Evolutionary conservation across 768 basidiomycete species (phyloP).

Genomic region (Mycena floridula): DNA sequence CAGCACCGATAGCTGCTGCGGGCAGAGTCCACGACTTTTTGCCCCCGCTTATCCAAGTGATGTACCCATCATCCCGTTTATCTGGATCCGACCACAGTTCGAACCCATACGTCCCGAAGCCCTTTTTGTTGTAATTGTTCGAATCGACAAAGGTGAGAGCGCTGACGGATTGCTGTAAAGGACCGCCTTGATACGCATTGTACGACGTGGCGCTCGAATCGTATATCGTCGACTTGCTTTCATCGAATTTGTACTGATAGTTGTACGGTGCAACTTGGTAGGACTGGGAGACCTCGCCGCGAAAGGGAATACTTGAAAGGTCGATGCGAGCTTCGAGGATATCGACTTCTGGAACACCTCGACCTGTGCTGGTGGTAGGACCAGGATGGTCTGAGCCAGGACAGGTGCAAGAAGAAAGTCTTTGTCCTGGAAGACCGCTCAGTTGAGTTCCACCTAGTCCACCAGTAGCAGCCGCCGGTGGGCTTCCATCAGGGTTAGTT

Average conservation of each 20-base stretch:
- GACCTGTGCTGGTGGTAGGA: constrained; percentile 57
- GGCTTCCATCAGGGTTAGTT: constrained; percentile 52
- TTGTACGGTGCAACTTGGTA: constrained; percentile 80
- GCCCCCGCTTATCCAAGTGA: constrained; percentile 77
- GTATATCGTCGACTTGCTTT: constrained; percentile 45
- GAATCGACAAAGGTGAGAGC: constrained; percentile 52
- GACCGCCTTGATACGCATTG: constrained; percentile 67
- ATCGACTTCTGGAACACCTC: constrained; percentile 91
- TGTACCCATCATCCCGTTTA: constrained; percentile 60
- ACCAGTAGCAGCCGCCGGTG: constrained; percentile 52
- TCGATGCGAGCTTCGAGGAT: constrained; percentile 82
- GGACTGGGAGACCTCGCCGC: constrained; percentile 74
- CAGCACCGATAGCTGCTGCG: constrained; percentile 60
- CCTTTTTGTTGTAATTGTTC: constrained; percentile 47
- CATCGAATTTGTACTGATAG: constrained; percentile 55
- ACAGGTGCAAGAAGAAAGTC: constrained; percentile 85
- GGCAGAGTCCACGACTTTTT: constrained; percentile 67
- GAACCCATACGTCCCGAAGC: constrained; percentile 61
- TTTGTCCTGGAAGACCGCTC: constrained; percentile 83
- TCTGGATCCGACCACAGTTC: constrained; percentile 80
- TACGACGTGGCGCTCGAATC: constrained; percentile 42
- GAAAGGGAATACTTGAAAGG: constrained; percentile 25
- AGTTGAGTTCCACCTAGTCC: constrained; percentile 43
- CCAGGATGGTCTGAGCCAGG: constrained; percentile 84
- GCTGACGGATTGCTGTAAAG: constrained; percentile 71